phyloP scores from a whole-genome alignment of 2,329 filamentous ascomycete species.

The Calonectria crousiana region DNA sequence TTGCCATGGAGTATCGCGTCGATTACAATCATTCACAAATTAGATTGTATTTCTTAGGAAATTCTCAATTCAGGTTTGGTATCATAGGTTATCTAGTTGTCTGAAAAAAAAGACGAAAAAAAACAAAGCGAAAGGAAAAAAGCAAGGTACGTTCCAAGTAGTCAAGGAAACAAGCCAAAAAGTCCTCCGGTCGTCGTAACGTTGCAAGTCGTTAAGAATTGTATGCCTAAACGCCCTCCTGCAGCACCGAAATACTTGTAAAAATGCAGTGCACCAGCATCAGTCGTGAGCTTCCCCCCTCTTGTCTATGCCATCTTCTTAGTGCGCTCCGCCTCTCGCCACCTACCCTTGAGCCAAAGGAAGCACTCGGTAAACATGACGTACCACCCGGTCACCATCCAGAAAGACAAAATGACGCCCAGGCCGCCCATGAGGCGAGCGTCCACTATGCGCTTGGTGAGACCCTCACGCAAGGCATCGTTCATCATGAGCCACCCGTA shows the following conservation, averaged over 20 bases:
- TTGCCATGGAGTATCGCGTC: too few species aligned
- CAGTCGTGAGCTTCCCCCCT: neutral
- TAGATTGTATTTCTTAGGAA: neutral
- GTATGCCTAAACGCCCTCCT: conserved; percentile 17
- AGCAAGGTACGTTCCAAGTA: conserved; percentile 18
- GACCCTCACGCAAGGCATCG: conserved; percentile 50
- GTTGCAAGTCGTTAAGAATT: conserved; percentile 18
- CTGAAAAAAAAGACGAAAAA: conserved; percentile 8
- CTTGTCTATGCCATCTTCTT: conserved; percentile 28
- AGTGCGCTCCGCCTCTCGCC: conserved; percentile 46
- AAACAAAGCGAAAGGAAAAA: conserved; percentile 12
- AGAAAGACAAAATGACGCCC: conserved; percentile 61
- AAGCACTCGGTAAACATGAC: conserved; percentile 61
- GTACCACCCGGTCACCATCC: conserved; percentile 62
- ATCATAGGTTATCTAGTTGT: conserved; percentile 33
- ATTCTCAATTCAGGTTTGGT: conserved; percentile 32
- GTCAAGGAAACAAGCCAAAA: conserved; percentile 26
- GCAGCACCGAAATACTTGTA: conserved; percentile 13
- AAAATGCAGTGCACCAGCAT: conserved; percentile 21
- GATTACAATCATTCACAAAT: neutral
- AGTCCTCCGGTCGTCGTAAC: neutral
- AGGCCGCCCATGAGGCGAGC: conserved; percentile 59
- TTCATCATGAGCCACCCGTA: conserved; percentile 60
- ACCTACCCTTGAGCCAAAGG: conserved; percentile 53
- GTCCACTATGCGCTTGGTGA: conserved; percentile 55